Conservation (phyloP, 1,139 yeast species). For the Trichomonascaceae sp. region DNA sequence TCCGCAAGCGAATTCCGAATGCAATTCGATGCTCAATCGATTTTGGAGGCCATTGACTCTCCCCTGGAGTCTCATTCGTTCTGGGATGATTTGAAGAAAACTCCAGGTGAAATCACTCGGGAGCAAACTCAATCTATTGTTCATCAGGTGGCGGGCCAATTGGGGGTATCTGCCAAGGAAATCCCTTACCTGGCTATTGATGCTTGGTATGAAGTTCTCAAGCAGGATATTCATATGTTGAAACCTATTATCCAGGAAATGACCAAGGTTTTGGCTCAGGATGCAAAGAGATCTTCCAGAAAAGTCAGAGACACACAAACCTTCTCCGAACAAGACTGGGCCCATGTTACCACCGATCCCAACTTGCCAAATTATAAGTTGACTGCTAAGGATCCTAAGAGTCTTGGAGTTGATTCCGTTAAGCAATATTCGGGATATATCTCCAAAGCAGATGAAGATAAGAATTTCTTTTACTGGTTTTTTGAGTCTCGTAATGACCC, state of each 20-base stretch:
- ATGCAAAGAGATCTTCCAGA: background rate
- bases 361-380: slow-evolving; percentile 32
- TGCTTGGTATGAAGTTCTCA: slow-evolving; percentile 27
- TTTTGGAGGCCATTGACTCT: background rate
- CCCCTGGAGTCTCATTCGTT: background rate
- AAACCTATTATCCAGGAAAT: slow-evolving; percentile 7
- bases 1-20: background rate
- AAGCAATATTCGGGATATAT: slow-evolving; percentile 81
- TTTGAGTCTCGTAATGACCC: slow-evolving; percentile 69
- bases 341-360: slow-evolving; percentile 20
- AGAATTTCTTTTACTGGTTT: slow-evolving; percentile 74
- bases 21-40: background rate
- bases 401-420: slow-evolving; percentile 31
- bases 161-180: slow-evolving; percentile 25
- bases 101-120: background rate
- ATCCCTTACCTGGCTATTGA: slow-evolving; percentile 25
- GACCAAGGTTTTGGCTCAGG: slow-evolving; percentile 7
- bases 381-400: slow-evolving; percentile 24
- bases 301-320: slow-evolving; percentile 6
- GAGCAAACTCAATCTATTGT: slow-evolving; percentile 1
- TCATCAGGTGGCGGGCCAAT: slow-evolving; percentile 19
- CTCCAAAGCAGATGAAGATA: slow-evolving; percentile 44
- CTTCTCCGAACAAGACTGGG: slow-evolving; percentile 20
- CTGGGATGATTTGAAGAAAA: background rate
- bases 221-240: slow-evolving; percentile 10